Percentiles rank a stretch among this genome's conserved stretches.
These are phyloP conservation scores for Neonectria punicea DNA, from an alignment of 2,329 filamentous ascomycete genomes.

Conservation along the genomic window DNA sequence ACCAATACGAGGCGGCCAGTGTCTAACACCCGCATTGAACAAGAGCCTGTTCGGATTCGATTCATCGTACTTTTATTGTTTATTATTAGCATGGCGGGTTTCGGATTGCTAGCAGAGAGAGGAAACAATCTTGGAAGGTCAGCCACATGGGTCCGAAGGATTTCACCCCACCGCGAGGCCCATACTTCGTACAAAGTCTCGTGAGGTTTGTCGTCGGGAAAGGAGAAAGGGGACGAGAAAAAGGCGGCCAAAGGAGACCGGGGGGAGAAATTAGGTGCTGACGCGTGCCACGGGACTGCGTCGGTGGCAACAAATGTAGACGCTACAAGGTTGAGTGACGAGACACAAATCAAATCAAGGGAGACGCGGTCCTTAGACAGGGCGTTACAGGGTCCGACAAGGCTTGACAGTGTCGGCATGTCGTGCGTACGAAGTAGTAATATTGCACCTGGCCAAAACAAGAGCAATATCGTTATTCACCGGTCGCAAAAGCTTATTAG, in stretches of 20 bases:
- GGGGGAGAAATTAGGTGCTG: slow-evolving; percentile 40
- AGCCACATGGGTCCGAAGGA: slow-evolving; percentile 3
- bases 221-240: background rate
- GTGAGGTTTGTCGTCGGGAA: slow-evolving; percentile 8
- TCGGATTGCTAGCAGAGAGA: slow-evolving; percentile 3
- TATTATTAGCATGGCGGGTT: slow-evolving; percentile 14
- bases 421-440: background rate
- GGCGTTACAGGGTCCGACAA: slow-evolving; percentile 3
- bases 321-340: slow-evolving; percentile 8
- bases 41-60: slow-evolving; percentile 1
- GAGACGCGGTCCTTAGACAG: background rate
- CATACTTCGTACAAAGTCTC: background rate
- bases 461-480: background rate
- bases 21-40: slow-evolving; percentile 3
- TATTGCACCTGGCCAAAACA: background rate
- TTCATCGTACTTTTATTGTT: background rate
- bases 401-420: background rate
- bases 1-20: slow-evolving; percentile 2
- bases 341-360: slow-evolving; percentile 27
- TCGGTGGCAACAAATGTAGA: slow-evolving; percentile 12
- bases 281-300: slow-evolving; percentile 29
- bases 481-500: background rate
- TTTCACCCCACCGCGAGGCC: background rate
- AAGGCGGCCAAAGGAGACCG: background rate
- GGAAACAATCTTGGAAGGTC: slow-evolving; percentile 3